A percentile compares a stretch with the other conserved stretches of the same genome.
These are phyloP conservation scores for Pleurotus citrinopileatus DNA, from an alignment of 768 basidiomycete species.

Conservation along the genomic window DNA sequence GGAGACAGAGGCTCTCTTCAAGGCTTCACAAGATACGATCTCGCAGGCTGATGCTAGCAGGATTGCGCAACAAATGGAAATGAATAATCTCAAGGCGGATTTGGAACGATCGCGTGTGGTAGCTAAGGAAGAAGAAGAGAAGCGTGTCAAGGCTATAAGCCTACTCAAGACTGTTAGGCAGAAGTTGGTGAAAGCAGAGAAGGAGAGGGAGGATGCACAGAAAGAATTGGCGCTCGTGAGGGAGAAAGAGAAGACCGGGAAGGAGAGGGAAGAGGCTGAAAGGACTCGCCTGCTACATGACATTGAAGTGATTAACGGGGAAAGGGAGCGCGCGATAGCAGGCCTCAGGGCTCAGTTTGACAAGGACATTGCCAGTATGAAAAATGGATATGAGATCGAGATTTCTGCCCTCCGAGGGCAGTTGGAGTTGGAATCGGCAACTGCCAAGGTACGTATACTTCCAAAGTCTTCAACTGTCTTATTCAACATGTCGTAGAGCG, in stretches of 20 bases:
- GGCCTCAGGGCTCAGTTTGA: slow-evolving; percentile 68
- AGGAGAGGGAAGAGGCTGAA: slow-evolving; percentile 53
- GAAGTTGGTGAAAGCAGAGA: slow-evolving; percentile 96
- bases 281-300: slow-evolving; percentile 58
- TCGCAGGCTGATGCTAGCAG: slow-evolving; percentile 46
- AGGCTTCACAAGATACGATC: slow-evolving; percentile 50
- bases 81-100: slow-evolving; percentile 61
- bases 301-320: slow-evolving; percentile 54
- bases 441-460: slow-evolving; percentile 57
- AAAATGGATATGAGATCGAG: slow-evolving; percentile 78
- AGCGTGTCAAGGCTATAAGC: slow-evolving; percentile 89
- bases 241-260: slow-evolving; percentile 50
- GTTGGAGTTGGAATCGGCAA: slow-evolving; percentile 72
- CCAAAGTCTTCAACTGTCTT: background rate
- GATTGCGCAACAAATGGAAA: slow-evolving; percentile 49
- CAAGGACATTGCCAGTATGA: slow-evolving; percentile 57
- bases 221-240: slow-evolving; percentile 59
- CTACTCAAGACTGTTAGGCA: slow-evolving; percentile 93
- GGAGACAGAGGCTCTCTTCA: slow-evolving; percentile 69
- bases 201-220: slow-evolving; percentile 79
- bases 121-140: slow-evolving; percentile 96
- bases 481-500: slow-evolving; percentile 40
- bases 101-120: slow-evolving; percentile 53
- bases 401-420: slow-evolving; percentile 59
- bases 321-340: slow-evolving; percentile 61